Evolutionary conservation across 202 grass and related monocot species (phyloP).

Genomic region (Schoenoplectus tabernaemontani): DNA sequence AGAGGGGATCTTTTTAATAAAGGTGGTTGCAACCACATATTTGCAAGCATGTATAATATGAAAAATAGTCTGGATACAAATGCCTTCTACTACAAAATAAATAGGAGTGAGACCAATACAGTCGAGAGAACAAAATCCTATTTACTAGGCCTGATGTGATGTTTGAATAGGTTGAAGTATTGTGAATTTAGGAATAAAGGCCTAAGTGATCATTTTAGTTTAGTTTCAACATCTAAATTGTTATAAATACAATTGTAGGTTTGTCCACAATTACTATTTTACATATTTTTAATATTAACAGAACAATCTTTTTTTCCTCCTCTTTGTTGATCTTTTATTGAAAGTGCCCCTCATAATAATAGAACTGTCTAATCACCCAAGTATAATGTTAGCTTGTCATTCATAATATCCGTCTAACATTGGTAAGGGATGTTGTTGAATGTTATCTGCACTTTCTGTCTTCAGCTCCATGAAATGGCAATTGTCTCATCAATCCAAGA

Average conservation of each 20-base stretch:
- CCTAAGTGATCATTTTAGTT: not conserved
- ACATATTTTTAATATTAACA: not conserved
- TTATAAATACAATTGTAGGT: not conserved
- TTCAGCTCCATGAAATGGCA: slow-evolving; percentile 89
- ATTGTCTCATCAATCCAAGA: slow-evolving; percentile 98
- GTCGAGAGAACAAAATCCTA: not conserved
- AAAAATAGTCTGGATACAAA: not conserved
- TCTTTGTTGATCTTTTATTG: not conserved
- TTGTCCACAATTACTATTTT: not conserved
- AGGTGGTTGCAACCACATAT: not conserved
- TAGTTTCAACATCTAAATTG: not conserved
- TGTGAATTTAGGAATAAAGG: not conserved
- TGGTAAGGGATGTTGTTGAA: slow-evolving; percentile 16
- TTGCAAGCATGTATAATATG: not conserved
- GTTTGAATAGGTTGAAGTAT: not conserved
- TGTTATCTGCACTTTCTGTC: slow-evolving; percentile 26
- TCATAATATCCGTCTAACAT: not conserved
- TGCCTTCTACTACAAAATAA: not conserved
- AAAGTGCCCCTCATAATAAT: not conserved
- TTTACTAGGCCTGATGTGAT: not conserved
- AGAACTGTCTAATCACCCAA: not conserved
- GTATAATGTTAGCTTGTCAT: not conserved
- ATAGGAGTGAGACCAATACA: not conserved
- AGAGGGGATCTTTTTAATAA: not conserved
- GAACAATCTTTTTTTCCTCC: not conserved